phyloP scores from a whole-genome alignment of 2,329 filamentous ascomycete genomes.

The Dactylellina haptotyla region DNA sequence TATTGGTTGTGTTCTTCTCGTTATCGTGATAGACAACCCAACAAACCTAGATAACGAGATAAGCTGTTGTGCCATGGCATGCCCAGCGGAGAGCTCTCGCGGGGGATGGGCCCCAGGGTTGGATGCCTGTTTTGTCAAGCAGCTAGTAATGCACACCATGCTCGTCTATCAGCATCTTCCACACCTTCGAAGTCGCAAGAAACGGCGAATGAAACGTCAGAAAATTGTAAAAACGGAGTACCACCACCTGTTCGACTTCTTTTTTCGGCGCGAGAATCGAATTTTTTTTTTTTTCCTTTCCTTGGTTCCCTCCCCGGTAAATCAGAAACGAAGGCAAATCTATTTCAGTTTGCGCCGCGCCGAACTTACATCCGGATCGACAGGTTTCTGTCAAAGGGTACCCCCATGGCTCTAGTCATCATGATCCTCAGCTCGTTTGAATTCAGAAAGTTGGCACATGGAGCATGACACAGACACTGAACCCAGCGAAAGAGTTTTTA shows the following conservation, averaged over 20 bases:
- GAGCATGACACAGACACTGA: too few relatives aligned
- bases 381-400: neutral
- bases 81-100: neutral
- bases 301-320: too few relatives aligned
- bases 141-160: neutral
- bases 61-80: neutral
- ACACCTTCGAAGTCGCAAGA: neutral
- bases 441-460: too few relatives aligned
- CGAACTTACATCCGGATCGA: constrained; percentile 2
- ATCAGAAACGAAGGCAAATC: constrained; percentile 6
- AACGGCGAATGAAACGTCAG: constrained; percentile 2
- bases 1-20: neutral
- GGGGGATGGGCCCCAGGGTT: neutral
- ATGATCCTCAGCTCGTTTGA: neutral
- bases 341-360: neutral
- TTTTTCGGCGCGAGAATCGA: neutral
- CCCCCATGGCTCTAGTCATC: neutral
- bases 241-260: neutral
- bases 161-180: neutral
- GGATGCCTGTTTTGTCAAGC: neutral
- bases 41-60: neutral
- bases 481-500: too few relatives aligned
- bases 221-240: neutral
- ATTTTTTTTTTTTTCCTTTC: neutral
- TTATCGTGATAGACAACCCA: neutral